phyloP scores from a whole-genome alignment of 768 basidiomycete species.

The Leccinum subgranulosum region DNA sequence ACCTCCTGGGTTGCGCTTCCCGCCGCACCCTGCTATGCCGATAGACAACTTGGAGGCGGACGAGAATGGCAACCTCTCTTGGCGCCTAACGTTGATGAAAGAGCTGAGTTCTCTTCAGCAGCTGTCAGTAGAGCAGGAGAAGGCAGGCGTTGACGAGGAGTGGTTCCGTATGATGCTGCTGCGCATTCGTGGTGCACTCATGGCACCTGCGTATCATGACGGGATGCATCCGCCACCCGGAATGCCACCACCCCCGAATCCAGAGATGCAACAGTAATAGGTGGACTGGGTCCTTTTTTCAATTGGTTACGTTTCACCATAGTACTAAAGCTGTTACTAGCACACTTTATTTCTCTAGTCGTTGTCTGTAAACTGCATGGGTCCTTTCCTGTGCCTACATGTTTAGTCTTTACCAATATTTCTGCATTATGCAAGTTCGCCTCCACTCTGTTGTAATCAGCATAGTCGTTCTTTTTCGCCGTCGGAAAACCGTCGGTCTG shows the following conservation, averaged over 20 bases:
- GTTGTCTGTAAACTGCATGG: constrained; percentile 3
- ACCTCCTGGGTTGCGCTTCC: constrained; percentile 57
- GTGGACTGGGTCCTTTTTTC: not conserved
- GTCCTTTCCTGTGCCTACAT: not conserved
- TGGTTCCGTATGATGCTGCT: constrained; percentile 87
- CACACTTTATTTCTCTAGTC: constrained; percentile 1
- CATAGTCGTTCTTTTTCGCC: not conserved
- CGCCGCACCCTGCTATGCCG: constrained; percentile 52
- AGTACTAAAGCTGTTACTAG: not conserved
- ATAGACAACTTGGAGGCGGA: constrained; percentile 74
- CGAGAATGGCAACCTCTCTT: constrained; percentile 76
- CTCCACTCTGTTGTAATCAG: not conserved
- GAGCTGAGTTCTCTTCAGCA: constrained; percentile 74
- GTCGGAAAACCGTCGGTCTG: not conserved
- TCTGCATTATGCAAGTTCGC: not conserved
- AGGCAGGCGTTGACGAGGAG: constrained; percentile 73
- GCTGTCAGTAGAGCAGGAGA: constrained; percentile 79
- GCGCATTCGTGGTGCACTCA: constrained; percentile 69
- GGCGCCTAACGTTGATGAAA: constrained; percentile 78
- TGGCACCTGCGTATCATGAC: constrained; percentile 44
- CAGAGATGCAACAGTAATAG: constrained; percentile 29
- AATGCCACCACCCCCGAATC: constrained; percentile 35
- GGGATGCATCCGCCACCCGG: constrained; percentile 37
- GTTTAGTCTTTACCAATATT: not conserved
- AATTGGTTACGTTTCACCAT: constrained; percentile 1